Conservation (phyloP, 2,329 filamentous ascomycete species). For the Dothiorella sarmentorum region DNA sequence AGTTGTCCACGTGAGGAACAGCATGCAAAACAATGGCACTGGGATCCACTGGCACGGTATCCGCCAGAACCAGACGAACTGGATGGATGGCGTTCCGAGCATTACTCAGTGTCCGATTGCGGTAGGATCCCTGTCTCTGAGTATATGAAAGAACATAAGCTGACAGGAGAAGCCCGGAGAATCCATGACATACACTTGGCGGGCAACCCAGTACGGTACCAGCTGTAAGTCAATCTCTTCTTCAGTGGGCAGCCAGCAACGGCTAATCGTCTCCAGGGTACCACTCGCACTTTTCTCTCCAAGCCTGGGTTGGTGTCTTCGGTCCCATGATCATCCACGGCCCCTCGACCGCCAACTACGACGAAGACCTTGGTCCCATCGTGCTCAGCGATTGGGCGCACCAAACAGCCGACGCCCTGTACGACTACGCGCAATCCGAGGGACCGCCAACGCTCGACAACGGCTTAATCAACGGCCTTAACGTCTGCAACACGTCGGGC, state of each 20-base stretch:
- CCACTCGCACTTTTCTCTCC: slow-evolving; percentile 59
- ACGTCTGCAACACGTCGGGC: slow-evolving; percentile 20
- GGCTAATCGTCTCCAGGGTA: slow-evolving; percentile 48
- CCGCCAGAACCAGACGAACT: slow-evolving; percentile 62
- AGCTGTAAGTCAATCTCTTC: slow-evolving; percentile 24
- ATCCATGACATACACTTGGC: slow-evolving; percentile 42
- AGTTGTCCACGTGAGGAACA: slow-evolving; percentile 58
- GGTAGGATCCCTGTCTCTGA: background rate
- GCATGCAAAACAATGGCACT: slow-evolving; percentile 57
- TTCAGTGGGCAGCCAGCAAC: background rate
- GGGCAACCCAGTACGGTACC: slow-evolving; percentile 52
- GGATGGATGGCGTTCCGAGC: slow-evolving; percentile 68
- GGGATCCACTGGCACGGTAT: slow-evolving; percentile 70
- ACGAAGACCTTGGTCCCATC: slow-evolving; percentile 53
- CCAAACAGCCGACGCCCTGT: background rate
- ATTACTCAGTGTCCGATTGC: slow-evolving; percentile 66
- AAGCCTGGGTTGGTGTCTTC: slow-evolving; percentile 33
- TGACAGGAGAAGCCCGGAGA: slow-evolving; percentile 24
- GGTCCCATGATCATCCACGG: slow-evolving; percentile 40
- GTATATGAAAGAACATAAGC: background rate
- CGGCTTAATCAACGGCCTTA: slow-evolving; percentile 16
- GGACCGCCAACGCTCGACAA: slow-evolving; percentile 11
- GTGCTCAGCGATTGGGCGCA: slow-evolving; percentile 65
- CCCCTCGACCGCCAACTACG: slow-evolving; percentile 41
- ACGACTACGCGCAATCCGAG: slow-evolving; percentile 23